Evolutionary conservation across 768 basidiomycete species (phyloP).

Genomic region (Brasilioporus rufonigricans): DNA sequence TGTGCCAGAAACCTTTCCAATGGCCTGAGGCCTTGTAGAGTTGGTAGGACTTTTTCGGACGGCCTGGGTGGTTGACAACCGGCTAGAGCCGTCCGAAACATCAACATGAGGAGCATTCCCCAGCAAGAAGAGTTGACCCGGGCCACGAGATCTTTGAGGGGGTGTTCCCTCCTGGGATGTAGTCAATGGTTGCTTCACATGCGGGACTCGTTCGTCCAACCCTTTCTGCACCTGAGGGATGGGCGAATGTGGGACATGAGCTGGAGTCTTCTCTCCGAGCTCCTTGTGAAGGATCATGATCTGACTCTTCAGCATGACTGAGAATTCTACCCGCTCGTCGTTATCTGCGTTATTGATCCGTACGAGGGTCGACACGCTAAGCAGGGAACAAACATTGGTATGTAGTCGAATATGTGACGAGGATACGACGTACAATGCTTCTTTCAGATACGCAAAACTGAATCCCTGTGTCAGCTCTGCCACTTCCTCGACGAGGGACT

Average conservation of each 20-base stretch:
- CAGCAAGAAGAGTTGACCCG: background rate
- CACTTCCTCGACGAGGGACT: slow-evolving; percentile 56
- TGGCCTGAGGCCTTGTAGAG: background rate
- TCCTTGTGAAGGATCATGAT: slow-evolving; percentile 64
- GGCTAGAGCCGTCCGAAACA: background rate
- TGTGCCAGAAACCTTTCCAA: background rate
- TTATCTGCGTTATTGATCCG: slow-evolving; percentile 53
- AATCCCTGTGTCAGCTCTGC: slow-evolving; percentile 63
- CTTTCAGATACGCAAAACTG: slow-evolving; percentile 88
- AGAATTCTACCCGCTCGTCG: slow-evolving; percentile 50
- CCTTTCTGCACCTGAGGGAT: background rate
- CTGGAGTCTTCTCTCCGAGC: slow-evolving; percentile 45
- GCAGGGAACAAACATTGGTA: background rate
- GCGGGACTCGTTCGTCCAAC: too few species aligned
- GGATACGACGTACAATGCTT: slow-evolving; percentile 67
- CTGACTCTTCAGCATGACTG: slow-evolving; percentile 48
- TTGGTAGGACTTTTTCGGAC: background rate
- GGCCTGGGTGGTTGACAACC: background rate
- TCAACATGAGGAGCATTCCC: background rate
- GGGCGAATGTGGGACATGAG: background rate
- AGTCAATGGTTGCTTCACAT: background rate
- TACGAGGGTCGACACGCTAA: slow-evolving; percentile 73
- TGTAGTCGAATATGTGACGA: background rate
- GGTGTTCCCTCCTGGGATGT: background rate
- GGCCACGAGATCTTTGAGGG: background rate